phyloP scores from a whole-genome alignment of 2,329 filamentous ascomycete genomes.

The Escovopsis weberi region DNA sequence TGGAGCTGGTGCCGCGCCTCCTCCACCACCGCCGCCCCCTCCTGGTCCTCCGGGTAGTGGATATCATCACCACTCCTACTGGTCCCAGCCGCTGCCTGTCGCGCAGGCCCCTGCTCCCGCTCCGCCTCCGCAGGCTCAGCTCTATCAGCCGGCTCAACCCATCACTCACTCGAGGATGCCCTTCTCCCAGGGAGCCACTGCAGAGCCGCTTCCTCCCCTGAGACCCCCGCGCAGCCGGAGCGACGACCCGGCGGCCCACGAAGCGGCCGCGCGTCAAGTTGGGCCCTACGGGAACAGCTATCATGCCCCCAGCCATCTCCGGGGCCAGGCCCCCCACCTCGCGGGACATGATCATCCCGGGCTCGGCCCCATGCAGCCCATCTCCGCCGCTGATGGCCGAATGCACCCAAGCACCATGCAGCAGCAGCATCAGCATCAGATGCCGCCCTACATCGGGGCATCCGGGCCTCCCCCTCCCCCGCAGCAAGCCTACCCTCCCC shows the following conservation, averaged over 20 bases:
- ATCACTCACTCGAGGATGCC: slow-evolving; percentile 17
- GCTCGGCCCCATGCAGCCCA: slow-evolving; percentile 15
- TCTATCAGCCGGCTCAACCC: slow-evolving; percentile 13
- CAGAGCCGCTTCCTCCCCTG: slow-evolving; percentile 24
- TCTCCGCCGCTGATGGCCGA: slow-evolving; percentile 14
- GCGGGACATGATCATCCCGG: slow-evolving; percentile 18
- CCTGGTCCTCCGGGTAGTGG: slow-evolving; percentile 4
- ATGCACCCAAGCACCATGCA: no score
- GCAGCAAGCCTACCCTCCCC: slow-evolving; percentile 15
- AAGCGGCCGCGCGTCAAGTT: slow-evolving; percentile 17
- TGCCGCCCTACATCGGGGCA: slow-evolving; percentile 17
- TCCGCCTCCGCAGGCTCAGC: slow-evolving; percentile 11
- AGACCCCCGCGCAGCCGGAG: slow-evolving; percentile 22
- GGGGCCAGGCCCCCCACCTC: slow-evolving; percentile 4
- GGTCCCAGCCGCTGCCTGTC: slow-evolving; percentile 18
- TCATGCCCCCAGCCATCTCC: slow-evolving; percentile 10
- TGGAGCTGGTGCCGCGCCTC: no score
- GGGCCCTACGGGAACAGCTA: slow-evolving; percentile 16
- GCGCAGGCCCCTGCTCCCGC: slow-evolving; percentile 6
- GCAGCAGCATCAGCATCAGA: slow-evolving; percentile 3
- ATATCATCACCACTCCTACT: slow-evolving; percentile 18
- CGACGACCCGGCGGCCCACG: slow-evolving; percentile 17
- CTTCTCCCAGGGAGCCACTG: slow-evolving; percentile 20
- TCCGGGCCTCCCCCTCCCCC: slow-evolving; percentile 14
- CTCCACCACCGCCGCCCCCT: background rate